phyloP scores from a whole-genome alignment of 2,329 filamentous ascomycete genomes.

The Colletotrichum phormii region DNA sequence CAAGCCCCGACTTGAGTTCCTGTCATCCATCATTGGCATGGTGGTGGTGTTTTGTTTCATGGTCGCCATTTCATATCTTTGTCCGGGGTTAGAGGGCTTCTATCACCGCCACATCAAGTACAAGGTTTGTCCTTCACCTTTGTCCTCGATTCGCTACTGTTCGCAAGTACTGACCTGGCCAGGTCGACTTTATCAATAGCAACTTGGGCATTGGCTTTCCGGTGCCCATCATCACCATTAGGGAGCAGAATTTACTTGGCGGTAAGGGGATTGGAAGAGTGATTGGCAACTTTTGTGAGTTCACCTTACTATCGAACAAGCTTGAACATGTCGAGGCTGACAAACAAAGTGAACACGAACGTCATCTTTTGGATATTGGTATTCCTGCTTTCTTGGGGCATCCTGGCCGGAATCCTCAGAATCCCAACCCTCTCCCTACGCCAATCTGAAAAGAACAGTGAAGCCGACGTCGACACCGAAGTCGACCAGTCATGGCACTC shows the following conservation, averaged over 20 bases:
- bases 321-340: neutral
- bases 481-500: neutral
- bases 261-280: conserved; percentile 53
- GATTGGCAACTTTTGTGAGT: conserved; percentile 57
- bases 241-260: conserved; percentile 47
- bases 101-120: conserved; percentile 48
- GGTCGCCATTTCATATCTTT: conserved; percentile 40
- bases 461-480: neutral
- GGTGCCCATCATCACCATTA: conserved; percentile 61
- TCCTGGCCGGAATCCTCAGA: conserved; percentile 1
- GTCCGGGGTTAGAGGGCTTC: conserved; percentile 38
- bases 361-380: conserved; percentile 48
- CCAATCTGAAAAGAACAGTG: neutral
- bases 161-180: neutral
- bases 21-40: conserved; percentile 63
- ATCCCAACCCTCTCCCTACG: neutral
- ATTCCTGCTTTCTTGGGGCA: conserved; percentile 41
- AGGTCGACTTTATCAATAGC: conserved; percentile 63
- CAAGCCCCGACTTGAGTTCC: conserved; percentile 52
- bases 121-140: conserved; percentile 43
- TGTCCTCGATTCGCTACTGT: neutral
- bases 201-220: conserved; percentile 64
- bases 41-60: conserved; percentile 51
- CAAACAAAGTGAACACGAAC: conserved; percentile 47
- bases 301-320: neutral